Evolutionary conservation across 768 basidiomycete species (phyloP).

Genomic region (Boletellus ananas): DNA sequence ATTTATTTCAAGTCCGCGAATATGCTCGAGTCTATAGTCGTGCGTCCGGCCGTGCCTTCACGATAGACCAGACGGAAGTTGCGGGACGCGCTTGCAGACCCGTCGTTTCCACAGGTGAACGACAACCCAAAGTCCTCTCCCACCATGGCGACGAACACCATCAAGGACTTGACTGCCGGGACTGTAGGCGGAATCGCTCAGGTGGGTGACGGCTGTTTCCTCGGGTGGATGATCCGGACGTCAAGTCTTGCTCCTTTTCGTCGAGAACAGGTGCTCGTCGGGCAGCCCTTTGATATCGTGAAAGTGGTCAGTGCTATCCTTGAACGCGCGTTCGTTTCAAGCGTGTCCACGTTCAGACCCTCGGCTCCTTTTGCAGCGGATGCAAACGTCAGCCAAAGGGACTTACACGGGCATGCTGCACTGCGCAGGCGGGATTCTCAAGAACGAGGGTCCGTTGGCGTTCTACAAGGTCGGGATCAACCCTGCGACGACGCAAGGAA

Average conservation of each 20-base stretch:
- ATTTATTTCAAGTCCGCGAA: constrained; percentile 12
- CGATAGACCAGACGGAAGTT: neutral
- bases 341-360: constrained; percentile 6
- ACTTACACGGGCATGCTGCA: constrained; percentile 86
- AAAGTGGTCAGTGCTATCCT: constrained; percentile 71
- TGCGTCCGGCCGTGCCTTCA: neutral
- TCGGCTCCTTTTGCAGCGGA: constrained; percentile 51
- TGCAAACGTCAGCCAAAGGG: constrained; percentile 90
- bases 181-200: constrained; percentile 90
- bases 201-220: constrained; percentile 36
- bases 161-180: constrained; percentile 85
- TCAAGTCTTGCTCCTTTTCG: constrained; percentile 1
- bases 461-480: constrained; percentile 78
- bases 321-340: neutral
- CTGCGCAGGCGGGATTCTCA: constrained; percentile 87
- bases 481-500: neutral
- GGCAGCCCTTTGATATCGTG: constrained; percentile 95
- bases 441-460: constrained; percentile 86
- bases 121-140: neutral
- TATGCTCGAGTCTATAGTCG: too few species aligned
- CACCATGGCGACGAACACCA: constrained; percentile 48
- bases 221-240: neutral
- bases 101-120: too few species aligned
- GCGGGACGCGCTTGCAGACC: neutral
- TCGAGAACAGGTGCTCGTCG: constrained; percentile 67